A percentile compares a stretch with the other conserved stretches of the same genome.
phyloP scores from a whole-genome alignment of 164 flowering plant species.

The Umbilicus rupestris region DNA sequence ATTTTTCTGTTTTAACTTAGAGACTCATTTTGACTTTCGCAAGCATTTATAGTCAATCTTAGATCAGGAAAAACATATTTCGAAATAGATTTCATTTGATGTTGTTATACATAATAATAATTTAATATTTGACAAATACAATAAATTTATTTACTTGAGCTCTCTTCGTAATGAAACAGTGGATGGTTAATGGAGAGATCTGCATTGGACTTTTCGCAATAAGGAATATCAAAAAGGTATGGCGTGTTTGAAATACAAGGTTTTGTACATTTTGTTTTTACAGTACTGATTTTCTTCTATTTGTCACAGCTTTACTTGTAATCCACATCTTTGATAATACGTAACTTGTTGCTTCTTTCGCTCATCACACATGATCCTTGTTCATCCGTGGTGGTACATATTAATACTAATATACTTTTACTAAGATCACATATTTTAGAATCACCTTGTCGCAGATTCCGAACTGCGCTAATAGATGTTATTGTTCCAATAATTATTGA shows the following conservation, averaged over 20 bases:
- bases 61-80: not conserved
- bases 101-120: not conserved
- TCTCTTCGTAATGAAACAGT: constrained; percentile 33
- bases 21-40: not conserved
- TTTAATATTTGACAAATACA: not conserved
- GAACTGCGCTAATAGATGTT: too few species aligned
- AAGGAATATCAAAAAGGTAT: constrained; percentile 81
- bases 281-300: not conserved
- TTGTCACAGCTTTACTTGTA: too few species aligned
- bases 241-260: not conserved
- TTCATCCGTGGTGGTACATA: not conserved
- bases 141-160: constrained; percentile 6
- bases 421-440: too few species aligned
- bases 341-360: too few species aligned
- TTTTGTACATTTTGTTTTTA: not conserved
- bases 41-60: not conserved
- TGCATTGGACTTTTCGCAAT: constrained; percentile 92
- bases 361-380: too few species aligned
- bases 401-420: not conserved
- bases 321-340: too few species aligned
- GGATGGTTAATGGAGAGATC: constrained; percentile 99
- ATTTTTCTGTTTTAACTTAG: not conserved
- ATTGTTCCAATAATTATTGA: too few species aligned
- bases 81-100: not conserved
- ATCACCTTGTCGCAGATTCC: too few species aligned